Evolutionary conservation across 2,329 filamentous ascomycete species (phyloP).

Genomic region (Colletotrichum sp.): DNA sequence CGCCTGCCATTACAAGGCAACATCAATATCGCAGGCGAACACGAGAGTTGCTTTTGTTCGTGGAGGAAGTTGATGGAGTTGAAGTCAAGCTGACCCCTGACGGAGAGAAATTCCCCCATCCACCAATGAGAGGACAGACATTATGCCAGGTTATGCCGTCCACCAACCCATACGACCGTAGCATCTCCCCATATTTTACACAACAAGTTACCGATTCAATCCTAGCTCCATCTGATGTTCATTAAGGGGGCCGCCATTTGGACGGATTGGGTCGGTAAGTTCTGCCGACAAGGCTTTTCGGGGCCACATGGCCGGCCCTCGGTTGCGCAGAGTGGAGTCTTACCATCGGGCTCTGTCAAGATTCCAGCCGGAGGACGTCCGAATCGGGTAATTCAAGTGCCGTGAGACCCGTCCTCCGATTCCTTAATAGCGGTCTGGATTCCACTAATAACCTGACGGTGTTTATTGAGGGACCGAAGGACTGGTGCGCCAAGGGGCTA

Average conservation of each 20-base stretch:
- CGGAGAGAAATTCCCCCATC: background rate
- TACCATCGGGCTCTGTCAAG: background rate
- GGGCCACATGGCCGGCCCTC: background rate
- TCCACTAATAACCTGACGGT: background rate
- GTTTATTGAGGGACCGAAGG: background rate
- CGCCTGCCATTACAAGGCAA: background rate
- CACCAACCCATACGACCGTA: background rate
- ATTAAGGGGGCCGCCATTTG: background rate
- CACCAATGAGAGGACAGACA: background rate
- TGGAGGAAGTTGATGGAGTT: background rate
- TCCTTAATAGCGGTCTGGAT: background rate
- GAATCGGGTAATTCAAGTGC: background rate
- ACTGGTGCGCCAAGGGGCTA: background rate
- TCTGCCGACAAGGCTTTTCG: background rate
- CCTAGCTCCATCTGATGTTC: constrained; percentile 2
- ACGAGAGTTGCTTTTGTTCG: background rate
- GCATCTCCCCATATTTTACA: background rate
- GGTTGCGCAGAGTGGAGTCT: background rate
- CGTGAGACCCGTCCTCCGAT: background rate
- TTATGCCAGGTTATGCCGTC: background rate
- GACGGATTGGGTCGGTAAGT: background rate
- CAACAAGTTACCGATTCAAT: background rate
- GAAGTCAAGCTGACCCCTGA: background rate
- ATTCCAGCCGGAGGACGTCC: background rate
- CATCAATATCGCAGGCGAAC: background rate